A percentile compares a stretch with the other conserved stretches of the same genome.
Evolutionary conservation across 768 basidiomycete genomes (phyloP).

Genomic region (Naematelia aurantialba): DNA sequence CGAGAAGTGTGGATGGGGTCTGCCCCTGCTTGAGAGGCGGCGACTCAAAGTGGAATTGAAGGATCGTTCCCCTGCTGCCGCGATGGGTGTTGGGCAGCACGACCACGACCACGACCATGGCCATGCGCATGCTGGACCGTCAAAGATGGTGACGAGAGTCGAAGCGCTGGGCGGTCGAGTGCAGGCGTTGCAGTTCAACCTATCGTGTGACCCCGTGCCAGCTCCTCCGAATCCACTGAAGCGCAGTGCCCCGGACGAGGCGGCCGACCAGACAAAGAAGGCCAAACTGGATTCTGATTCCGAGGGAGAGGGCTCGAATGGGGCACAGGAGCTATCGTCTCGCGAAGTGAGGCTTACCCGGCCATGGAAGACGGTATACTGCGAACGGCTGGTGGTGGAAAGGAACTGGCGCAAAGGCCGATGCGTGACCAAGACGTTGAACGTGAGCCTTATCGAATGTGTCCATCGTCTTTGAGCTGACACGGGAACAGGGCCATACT

Average conservation of each 20-base stretch:
- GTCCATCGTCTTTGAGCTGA: neutral
- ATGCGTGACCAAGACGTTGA: slow-evolving; percentile 75
- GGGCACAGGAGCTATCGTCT: slow-evolving; percentile 10
- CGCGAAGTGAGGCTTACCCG: slow-evolving; percentile 57
- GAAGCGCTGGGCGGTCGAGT: slow-evolving; percentile 26
- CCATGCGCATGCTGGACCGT: slow-evolving; percentile 8
- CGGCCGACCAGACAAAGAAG: slow-evolving; percentile 17
- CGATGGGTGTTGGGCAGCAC: slow-evolving; percentile 29
- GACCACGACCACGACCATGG: slow-evolving; percentile 31
- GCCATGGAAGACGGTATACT: slow-evolving; percentile 98
- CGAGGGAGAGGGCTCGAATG: slow-evolving; percentile 11
- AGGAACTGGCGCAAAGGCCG: slow-evolving; percentile 95
- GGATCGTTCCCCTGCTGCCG: slow-evolving; percentile 31
- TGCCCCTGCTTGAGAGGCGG: slow-evolving; percentile 72
- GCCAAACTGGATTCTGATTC: slow-evolving; percentile 33
- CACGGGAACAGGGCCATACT: slow-evolving; percentile 64
- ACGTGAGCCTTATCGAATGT: slow-evolving; percentile 46
- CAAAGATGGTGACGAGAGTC: slow-evolving; percentile 28
- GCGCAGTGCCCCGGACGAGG: slow-evolving; percentile 11
- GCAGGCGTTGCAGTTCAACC: neutral
- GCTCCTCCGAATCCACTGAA: slow-evolving; percentile 9
- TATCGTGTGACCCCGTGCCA: slow-evolving; percentile 14
- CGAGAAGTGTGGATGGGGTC: slow-evolving; percentile 93
- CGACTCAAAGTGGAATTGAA: slow-evolving; percentile 45
- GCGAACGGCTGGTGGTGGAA: slow-evolving; percentile 92